phyloP scores from a whole-genome alignment of 225 moss, liverwort and hornwort genomes.

The Thuidium tamariscinum region DNA sequence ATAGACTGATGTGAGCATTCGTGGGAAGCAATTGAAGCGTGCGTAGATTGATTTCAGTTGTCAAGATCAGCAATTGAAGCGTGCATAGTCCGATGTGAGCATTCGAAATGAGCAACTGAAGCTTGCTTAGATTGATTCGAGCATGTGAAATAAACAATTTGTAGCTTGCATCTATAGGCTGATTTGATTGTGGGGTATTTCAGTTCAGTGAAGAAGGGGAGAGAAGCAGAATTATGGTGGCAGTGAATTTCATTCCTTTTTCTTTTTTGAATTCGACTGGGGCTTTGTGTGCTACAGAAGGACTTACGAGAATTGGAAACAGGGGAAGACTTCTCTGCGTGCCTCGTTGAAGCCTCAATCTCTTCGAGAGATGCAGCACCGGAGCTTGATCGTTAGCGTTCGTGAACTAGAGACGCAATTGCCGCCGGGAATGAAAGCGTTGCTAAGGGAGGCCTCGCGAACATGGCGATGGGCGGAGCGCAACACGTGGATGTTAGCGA shows the following conservation, averaged over 20 bases:
- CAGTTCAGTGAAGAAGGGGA: too few relatives aligned
- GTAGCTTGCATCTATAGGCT: neutral
- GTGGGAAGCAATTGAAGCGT: neutral
- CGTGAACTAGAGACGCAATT: neutral
- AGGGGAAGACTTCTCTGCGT: neutral
- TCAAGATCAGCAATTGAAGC: neutral
- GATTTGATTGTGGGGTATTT: neutral
- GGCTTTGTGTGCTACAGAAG: neutral
- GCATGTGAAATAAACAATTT: neutral
- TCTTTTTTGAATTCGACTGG: neutral
- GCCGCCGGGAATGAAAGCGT: slow-evolving; percentile 20
- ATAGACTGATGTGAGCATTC: neutral
- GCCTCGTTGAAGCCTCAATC: neutral
- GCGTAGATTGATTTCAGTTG: neutral
- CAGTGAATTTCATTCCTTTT: neutral
- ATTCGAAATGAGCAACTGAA: neutral
- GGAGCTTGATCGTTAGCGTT: neutral
- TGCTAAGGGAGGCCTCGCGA: slow-evolving; percentile 24
- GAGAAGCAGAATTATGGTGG: neutral
- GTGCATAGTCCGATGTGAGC: neutral
- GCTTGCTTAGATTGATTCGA: neutral
- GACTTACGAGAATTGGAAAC: neutral
- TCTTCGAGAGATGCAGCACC: slow-evolving; percentile 14
- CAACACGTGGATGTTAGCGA: slow-evolving; percentile 34
- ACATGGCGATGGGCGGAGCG: slow-evolving; percentile 37